Conservation (phyloP, 495 filamentous ascomycete genomes). For the Viridothelium virens region DNA sequence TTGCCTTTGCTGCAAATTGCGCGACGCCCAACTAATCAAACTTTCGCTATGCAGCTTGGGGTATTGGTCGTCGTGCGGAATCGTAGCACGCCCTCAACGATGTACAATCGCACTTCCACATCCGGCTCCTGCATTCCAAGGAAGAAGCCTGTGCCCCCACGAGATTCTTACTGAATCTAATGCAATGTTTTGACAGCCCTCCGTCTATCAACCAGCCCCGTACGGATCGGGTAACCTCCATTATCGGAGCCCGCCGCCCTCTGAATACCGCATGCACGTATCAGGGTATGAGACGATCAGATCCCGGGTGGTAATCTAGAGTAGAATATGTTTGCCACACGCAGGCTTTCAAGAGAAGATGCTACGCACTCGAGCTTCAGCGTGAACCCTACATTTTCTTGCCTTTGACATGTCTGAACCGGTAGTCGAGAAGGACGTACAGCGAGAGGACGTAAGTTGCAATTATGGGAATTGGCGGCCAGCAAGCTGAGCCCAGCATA, state of each 20-base stretch:
- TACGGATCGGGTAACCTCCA: not conserved
- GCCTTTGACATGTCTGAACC: not conserved
- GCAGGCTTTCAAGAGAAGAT: not conserved
- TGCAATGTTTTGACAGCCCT: not conserved
- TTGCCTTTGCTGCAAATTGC: not conserved
- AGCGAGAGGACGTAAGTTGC: constrained; percentile 6
- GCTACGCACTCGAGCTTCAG: constrained; percentile 11
- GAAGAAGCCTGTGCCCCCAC: constrained; percentile 2
- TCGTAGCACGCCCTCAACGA: not conserved
- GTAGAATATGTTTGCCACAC: not conserved
- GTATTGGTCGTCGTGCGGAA: not conserved
- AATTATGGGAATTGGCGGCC: not conserved
- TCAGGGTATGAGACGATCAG: not conserved
- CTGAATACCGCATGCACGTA: not conserved
- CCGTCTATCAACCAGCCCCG: constrained; percentile 4
- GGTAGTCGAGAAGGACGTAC: constrained; percentile 2
- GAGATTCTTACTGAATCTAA: not conserved
- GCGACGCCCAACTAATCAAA: constrained; percentile 3
- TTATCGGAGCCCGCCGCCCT: not conserved
- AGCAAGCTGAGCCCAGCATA: constrained; percentile 7
- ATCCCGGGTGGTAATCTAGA: not conserved
- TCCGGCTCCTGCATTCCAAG: not conserved
- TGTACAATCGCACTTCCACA: not conserved
- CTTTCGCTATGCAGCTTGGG: not conserved
- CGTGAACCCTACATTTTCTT: not conserved